Base-by-base conservation (phyloP, 2,329 filamentous ascomycete genomes). In the Ceratocystis alfenasii region DNA sequence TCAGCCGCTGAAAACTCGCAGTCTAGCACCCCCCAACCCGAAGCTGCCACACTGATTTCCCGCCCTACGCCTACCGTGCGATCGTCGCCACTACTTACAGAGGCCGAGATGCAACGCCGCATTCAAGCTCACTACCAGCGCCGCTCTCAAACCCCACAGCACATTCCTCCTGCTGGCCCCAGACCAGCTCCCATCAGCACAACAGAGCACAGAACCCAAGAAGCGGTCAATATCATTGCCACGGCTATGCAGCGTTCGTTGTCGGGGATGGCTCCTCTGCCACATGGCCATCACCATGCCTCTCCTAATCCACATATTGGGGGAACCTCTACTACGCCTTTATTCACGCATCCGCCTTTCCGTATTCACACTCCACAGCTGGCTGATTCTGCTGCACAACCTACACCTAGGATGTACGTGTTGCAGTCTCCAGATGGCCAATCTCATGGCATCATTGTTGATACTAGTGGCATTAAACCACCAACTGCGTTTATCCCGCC, bases 171-270 rank as follows among this genome's bases (percentile, higher is more conserved):
- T 28, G 17, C 63, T 1, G 30, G 20, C 20, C 41, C 44, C 41
- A 46, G 61, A 10, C 61, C 61, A 15, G 46, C 61, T 25, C 20
- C 41, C 4, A 30, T 53, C 5, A 7, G 17, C 53, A 33, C 64
- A 15, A 28, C 53, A 10, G 65, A 67, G 15, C 65, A 61, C 1
- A 62, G 65, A 15, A 64, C 62, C 25, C 62, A 59, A n/a, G 65
- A 67, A 10, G 62, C 65, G 25, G 62, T 67, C 62, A 67, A 67
- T n/a, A 67, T 67, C 30, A 67, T 67, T 64, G 62, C 65, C n/a
- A 55, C 62, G 7, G 65, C 65, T 8, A 67, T 67, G 65, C 65
- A 67, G 41, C 41, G 62, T 10, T 64, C 62, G 5, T 30, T 67
- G 10, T 62, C 65, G 5, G 65, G 60, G 7, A 55, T 57, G 17